Conservation (phyloP, 2,329 filamentous ascomycete genomes). For the Rhynchosporium graminicola region DNA sequence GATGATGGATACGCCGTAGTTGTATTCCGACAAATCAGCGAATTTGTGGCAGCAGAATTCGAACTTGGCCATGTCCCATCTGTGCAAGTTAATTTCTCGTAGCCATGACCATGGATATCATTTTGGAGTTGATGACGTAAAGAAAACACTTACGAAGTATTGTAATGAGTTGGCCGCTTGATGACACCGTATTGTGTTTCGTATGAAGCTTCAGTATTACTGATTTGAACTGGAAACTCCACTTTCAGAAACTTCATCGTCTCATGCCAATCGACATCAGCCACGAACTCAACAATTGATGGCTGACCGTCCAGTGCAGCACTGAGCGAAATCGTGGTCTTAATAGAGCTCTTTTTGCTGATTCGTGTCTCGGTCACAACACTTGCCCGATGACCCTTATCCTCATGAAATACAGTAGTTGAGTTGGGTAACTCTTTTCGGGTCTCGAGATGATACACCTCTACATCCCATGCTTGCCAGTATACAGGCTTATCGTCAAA, state of each 20-base stretch:
- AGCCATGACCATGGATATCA: slow-evolving; percentile 11
- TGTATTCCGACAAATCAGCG: slow-evolving; percentile 84
- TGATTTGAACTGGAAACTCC: slow-evolving; percentile 91
- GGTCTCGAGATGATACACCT: slow-evolving; percentile 91
- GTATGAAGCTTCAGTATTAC: slow-evolving; percentile 90
- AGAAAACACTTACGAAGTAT: slow-evolving; percentile 65
- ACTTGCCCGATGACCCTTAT: slow-evolving; percentile 73
- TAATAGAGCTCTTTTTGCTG: slow-evolving; percentile 82
- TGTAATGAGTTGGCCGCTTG: slow-evolving; percentile 92
- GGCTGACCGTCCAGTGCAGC: slow-evolving; percentile 65
- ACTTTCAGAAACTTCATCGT: slow-evolving; percentile 98
- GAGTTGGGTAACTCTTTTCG: slow-evolving; percentile 72
- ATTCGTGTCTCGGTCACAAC: slow-evolving; percentile 84
- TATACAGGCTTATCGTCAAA: slow-evolving; percentile 97
- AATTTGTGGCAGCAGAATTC: slow-evolving; percentile 96
- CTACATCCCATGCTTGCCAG: slow-evolving; percentile 98
- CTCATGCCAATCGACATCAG: slow-evolving; percentile 95
- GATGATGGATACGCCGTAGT: slow-evolving; percentile 87
- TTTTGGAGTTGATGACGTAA: not conserved
- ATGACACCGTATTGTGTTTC: slow-evolving; percentile 94
- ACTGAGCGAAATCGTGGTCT: slow-evolving; percentile 79
- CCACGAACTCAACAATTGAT: slow-evolving; percentile 76
- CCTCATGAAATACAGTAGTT: slow-evolving; percentile 70
- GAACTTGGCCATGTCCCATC: slow-evolving; percentile 97
- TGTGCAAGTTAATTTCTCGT: slow-evolving; percentile 39